Evolutionary conservation across 352 stramenopile species (phyloP).

Genomic region (Phytophthora uliginosa): DNA sequence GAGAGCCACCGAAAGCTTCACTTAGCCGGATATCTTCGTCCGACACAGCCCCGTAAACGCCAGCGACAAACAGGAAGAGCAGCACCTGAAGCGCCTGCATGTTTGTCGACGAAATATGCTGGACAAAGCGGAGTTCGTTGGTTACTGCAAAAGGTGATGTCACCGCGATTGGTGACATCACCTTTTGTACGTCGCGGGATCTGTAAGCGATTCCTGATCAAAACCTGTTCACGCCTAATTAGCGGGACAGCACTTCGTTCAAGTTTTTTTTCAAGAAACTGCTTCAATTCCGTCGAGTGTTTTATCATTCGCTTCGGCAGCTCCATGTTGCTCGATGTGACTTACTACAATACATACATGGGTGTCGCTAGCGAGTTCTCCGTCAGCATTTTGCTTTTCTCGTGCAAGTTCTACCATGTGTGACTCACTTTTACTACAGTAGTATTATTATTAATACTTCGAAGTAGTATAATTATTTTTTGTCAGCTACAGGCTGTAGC

Average conservation of each 20-base stretch:
- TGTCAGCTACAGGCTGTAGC: no score
- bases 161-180: background rate
- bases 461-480: no score
- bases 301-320: background rate
- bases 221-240: background rate
- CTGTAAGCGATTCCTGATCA: background rate
- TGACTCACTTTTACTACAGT: no score
- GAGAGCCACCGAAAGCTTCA: conserved; percentile 12
- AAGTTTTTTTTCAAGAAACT: background rate
- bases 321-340: no score
- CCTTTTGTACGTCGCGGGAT: background rate
- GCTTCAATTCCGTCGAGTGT: background rate
- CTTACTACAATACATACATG: no score
- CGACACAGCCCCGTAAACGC: background rate
- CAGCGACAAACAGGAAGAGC: background rate
- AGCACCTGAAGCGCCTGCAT: background rate
- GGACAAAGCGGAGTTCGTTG: background rate
- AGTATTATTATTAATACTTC: no score
- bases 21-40: conserved; percentile 10
- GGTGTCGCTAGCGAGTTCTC: no score
- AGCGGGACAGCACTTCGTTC: background rate
- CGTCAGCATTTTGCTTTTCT: no score
- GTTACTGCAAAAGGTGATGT: background rate
- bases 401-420: no score
- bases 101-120: background rate